These are phyloP conservation scores for Cephalotrichum gorgonifer DNA, from an alignment of 2,329 filamentous ascomycete species.

Conservation along the genomic window DNA sequence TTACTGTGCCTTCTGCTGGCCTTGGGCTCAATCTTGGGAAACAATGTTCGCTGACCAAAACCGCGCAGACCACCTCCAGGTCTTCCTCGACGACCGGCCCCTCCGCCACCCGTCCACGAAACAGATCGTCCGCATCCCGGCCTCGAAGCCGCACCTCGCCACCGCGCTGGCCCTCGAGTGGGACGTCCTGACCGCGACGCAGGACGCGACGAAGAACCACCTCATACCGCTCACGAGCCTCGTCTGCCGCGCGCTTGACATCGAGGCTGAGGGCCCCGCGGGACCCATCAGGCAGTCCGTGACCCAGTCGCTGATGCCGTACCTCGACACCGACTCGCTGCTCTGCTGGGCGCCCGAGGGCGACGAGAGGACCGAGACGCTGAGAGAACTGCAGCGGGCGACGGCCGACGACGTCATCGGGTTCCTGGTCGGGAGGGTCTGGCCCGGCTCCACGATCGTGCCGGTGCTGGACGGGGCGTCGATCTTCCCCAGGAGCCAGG, in stretches of 20 bases:
- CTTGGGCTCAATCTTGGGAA: not conserved
- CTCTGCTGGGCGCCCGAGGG: constrained; percentile 71
- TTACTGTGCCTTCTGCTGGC: not conserved
- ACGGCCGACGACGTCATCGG: constrained; percentile 60
- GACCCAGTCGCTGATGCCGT: constrained; percentile 62
- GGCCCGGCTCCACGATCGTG: constrained; percentile 69
- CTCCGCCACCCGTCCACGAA: constrained; percentile 70
- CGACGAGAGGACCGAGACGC: constrained; percentile 28
- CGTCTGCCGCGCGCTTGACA: constrained; percentile 72
- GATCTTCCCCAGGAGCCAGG: constrained; percentile 68
- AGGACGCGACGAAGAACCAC: constrained; percentile 77
- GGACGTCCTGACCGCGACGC: constrained; percentile 72
- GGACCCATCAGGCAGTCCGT: constrained; percentile 52
- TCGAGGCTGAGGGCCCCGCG: constrained; percentile 51
- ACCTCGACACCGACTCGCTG: constrained; percentile 84
- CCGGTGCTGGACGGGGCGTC: constrained; percentile 72
- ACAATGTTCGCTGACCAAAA: not conserved
- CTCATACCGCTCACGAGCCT: constrained; percentile 86
- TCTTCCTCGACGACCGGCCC: constrained; percentile 69
- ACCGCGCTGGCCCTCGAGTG: constrained; percentile 84
- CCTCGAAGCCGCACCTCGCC: constrained; percentile 70
- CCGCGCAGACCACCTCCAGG: constrained; percentile 34
- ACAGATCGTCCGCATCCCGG: constrained; percentile 59
- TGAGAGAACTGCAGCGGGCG: constrained; percentile 63
- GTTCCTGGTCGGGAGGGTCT: constrained; percentile 62